Base-by-base conservation (phyloP, 2,329 filamentous ascomycete genomes). In the Hyphodiscus sp. region DNA sequence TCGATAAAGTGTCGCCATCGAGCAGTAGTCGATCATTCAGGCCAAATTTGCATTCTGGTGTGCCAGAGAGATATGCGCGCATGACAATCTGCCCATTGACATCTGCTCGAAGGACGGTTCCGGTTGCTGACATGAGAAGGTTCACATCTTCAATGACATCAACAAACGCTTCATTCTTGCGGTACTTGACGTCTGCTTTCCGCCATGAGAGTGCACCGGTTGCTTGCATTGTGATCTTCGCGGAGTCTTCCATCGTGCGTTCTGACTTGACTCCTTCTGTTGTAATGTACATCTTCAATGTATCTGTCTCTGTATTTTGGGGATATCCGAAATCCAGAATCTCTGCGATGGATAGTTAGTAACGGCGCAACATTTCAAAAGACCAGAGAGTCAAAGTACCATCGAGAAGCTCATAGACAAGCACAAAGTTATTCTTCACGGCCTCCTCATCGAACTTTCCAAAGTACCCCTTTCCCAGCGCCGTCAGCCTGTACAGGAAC, bases 71-170 rank as follows among this genome's bases (percentile, higher is more conserved):
- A 68, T 99, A 99, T 56, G 94, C 94, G 65, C 94, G 90, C 94
- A 99, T 99, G 65, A 99, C 83, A 66, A 99, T 99, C 69, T 97
- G 91, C 49, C 94, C 94, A 49, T 90, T 96, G 50, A 99, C 94
- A 67, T 99, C 94, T 59, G 94, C 94, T 60, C 94, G 88, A 13
- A 99, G 81, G 26, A 99, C 91, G 20, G 91, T 92, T 29, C 94
- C 94, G 0, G 91, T 94, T 6, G 94, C 94, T n/a, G 92, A 97
- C 88, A 99, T 96, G 67, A 99, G 85, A 55, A 99, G 81, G 72
- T 99, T 99, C 66, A 99, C 92, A 68, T 99, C 94, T 73, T 99
- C 94, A 67, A 99, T 99, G 18, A 99, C 94, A 71, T 99, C 94
- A 63, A 99, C 94, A 67, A 99, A 99, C 30, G 94, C 94, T 72